These are phyloP conservation scores for Dendrothele bispora DNA, from an alignment of 768 basidiomycete genomes.

Conservation along the genomic window DNA sequence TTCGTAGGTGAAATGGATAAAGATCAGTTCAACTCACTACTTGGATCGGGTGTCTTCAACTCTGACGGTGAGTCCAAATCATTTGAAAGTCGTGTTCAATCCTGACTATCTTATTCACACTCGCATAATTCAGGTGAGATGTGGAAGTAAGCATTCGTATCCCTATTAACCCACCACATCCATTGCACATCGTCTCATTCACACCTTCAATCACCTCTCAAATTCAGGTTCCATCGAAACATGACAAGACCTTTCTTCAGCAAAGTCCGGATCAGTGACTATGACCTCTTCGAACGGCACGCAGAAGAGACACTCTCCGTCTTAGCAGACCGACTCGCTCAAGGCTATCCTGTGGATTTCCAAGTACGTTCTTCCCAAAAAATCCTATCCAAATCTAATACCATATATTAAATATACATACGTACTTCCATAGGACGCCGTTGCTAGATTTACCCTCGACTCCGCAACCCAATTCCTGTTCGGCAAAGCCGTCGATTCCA, in stretches of 20 bases:
- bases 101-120: neutral
- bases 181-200: neutral
- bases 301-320: slow-evolving; percentile 45
- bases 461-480: slow-evolving; percentile 61
- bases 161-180: too few relatives aligned
- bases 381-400: neutral
- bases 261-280: slow-evolving; percentile 51
- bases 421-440: slow-evolving; percentile 39
- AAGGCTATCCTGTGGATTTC: slow-evolving; percentile 56
- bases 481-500: slow-evolving; percentile 44
- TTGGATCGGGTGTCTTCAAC: slow-evolving; percentile 65
- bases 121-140: slow-evolving; percentile 40
- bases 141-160: slow-evolving; percentile 60
- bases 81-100: too few relatives aligned
- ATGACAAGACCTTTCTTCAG: slow-evolving; percentile 66
- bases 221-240: slow-evolving; percentile 53
- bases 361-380: slow-evolving; percentile 34
- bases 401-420: neutral
- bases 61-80: too few relatives aligned
- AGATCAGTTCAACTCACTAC: slow-evolving; percentile 25
- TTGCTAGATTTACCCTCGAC: slow-evolving; percentile 59
- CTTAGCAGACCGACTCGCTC: slow-evolving; percentile 38
- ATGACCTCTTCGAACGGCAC: slow-evolving; percentile 55
- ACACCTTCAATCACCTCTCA: neutral
- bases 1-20: slow-evolving; percentile 16